phyloP scores from a whole-genome alignment of 345 rosid genomes.

The Cochlearia excelsa region DNA sequence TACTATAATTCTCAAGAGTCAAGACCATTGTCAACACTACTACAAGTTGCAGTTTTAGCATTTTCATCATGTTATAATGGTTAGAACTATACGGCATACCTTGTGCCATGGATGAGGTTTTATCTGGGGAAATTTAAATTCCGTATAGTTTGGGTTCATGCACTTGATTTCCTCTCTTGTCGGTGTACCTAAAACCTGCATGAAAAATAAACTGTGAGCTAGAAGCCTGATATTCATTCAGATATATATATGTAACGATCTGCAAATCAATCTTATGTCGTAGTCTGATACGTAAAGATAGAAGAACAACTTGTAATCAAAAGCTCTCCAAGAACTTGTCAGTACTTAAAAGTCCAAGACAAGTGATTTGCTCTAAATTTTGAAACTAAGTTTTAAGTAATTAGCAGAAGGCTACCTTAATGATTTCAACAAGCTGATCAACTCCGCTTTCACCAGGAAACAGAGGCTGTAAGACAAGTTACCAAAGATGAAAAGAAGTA shows the following conservation, averaged over 20 bases:
- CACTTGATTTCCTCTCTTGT: slow-evolving; percentile 97
- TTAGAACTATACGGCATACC: slow-evolving; percentile 37
- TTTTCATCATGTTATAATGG: slow-evolving; percentile 3
- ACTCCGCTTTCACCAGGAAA: slow-evolving; percentile 98
- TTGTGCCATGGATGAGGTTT: slow-evolving; percentile 99
- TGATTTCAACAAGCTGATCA: slow-evolving; percentile 90
- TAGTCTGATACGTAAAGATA: slow-evolving; percentile 11
- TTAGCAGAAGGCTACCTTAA: slow-evolving; percentile 53
- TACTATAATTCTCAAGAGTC: no score
- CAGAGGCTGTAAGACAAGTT: slow-evolving; percentile 55
- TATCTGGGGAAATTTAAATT: slow-evolving; percentile 91
- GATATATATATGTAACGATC: slow-evolving; percentile 11
- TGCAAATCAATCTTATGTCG: slow-evolving; percentile 3
- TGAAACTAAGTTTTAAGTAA: not conserved
- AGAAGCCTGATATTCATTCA: slow-evolving; percentile 9
- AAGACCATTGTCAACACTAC: not conserved
- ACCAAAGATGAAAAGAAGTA: slow-evolving; percentile 13
- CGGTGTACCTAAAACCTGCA: slow-evolving; percentile 89
- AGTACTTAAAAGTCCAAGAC: slow-evolving; percentile 3
- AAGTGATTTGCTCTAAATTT: not conserved
- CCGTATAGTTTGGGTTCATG: slow-evolving; percentile 95
- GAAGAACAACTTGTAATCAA: slow-evolving; percentile 9
- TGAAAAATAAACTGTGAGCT: not conserved
- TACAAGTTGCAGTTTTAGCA: not conserved
- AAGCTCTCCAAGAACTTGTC: slow-evolving; percentile 11